These are phyloP conservation scores for Hibiscus tridactylites DNA, from an alignment of 345 rosid genomes.

Conservation along the genomic window DNA sequence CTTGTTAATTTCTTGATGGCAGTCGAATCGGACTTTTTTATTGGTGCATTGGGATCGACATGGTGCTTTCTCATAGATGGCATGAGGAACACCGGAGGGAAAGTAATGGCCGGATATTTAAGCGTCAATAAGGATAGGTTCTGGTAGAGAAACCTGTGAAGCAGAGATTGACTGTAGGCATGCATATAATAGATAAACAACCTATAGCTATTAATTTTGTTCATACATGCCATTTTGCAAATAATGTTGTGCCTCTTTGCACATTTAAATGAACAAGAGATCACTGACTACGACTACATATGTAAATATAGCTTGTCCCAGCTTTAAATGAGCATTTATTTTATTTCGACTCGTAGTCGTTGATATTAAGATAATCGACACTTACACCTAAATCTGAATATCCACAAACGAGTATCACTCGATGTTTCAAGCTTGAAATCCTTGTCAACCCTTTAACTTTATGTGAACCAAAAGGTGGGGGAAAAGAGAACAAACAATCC, in stretches of 20 bases:
- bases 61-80: slow-evolving; percentile 97
- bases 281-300: background rate
- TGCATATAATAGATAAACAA: background rate
- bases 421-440: too few relatives aligned
- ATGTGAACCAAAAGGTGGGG: background rate
- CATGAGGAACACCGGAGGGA: slow-evolving; percentile 95
- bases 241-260: background rate
- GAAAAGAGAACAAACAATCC: background rate
- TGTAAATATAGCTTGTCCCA: background rate
- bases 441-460: background rate
- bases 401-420: too few relatives aligned
- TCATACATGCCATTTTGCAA: background rate
- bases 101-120: slow-evolving; percentile 86
- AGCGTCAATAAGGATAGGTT: slow-evolving; percentile 91
- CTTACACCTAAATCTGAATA: too few relatives aligned
- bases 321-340: background rate
- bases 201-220: background rate
- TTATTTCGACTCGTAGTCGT: background rate
- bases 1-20: slow-evolving; percentile 94
- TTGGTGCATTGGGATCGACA: slow-evolving; percentile 93
- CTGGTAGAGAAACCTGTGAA: slow-evolving; percentile 43
- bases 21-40: slow-evolving; percentile 71
- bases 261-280: background rate
- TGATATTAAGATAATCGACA: too few relatives aligned
- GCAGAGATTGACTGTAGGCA: background rate